Base-by-base conservation (phyloP, 2,329 filamentous ascomycete species). In the Chrysoporthe cubensis region DNA sequence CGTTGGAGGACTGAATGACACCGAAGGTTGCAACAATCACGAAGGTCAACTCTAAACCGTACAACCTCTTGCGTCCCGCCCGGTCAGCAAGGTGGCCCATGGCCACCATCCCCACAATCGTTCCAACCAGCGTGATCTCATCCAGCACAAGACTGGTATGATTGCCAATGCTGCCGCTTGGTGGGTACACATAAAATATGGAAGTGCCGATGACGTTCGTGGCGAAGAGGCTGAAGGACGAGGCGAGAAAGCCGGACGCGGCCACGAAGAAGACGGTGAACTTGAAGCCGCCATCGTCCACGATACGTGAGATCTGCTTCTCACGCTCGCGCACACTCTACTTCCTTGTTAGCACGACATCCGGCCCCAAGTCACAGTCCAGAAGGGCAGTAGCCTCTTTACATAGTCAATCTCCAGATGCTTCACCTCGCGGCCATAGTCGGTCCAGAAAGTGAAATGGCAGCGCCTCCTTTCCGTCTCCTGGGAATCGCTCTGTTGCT, bases 141-240 rank as follows among this genome's bases (percentile, higher is more conserved):
- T 71, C 70, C n/a, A 71, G 58, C 18, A 69, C 65, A 43, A 70
- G 61, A 6, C 66, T 62, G 32, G 63, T 43, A 40, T 67, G 8
- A 4, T 37, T 42, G 0, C 43, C 44, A 21, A 60, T 34, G 14
- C 1, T 56, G 18, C 52, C 64, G 14, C 18, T n/a, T 0, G 68
- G 66, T 3, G 71, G 69, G 66, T 76, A 76, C 18, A 76, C 70
- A 52, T 72, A 77, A 21, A 68, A 69, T 18, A 76, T 64, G 9
- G 73, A 72, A 5, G 75, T 73, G 21, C 67, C 71, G 58, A 76
- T 73, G 52, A 76, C 71, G 57, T 75, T 76, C 6, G 71, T 75
- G 18, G 75, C 71, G 66, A 77, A 75, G 2, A 77, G 64, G 63
- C 73, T 74, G 66, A 74, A 77, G 16, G 74, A 75, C 1, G 74